A percentile compares a stretch with the other conserved stretches of the same genome.
phyloP scores from a whole-genome alignment of 768 basidiomycete species.

The Dioszegia aurantiaca region DNA sequence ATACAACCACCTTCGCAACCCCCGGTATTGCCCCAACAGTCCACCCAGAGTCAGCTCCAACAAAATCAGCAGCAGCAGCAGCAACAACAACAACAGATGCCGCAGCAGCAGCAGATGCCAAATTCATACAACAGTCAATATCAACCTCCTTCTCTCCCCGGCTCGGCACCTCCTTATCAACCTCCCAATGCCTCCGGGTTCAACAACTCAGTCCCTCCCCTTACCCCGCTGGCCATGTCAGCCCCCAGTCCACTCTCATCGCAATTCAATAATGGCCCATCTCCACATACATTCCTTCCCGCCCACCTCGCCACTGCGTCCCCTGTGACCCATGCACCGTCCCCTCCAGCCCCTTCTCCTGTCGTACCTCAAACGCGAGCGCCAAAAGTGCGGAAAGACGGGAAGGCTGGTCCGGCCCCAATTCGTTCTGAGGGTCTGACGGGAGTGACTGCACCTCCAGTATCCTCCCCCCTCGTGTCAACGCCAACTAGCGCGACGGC shows the following conservation, averaged over 20 bases:
- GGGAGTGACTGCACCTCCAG: background rate
- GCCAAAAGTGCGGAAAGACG: slow-evolving; percentile 3
- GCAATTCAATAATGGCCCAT: background rate
- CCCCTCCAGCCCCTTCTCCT: background rate
- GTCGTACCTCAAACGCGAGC: background rate
- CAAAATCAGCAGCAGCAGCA: slow-evolving; percentile 7
- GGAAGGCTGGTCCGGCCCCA: slow-evolving; percentile 3
- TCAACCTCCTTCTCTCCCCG: background rate
- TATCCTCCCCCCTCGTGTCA: background rate
- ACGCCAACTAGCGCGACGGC: slow-evolving; percentile 13
- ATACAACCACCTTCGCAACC: background rate
- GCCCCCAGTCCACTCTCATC: background rate
- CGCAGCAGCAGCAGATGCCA: slow-evolving; percentile 7
- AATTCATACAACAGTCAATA: background rate
- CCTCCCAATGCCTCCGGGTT: background rate
- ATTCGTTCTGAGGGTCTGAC: slow-evolving; percentile 2
- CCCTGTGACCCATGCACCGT: background rate
- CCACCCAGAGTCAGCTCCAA: slow-evolving; percentile 1
- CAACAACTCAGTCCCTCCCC: background rate
- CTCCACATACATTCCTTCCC: slow-evolving; percentile 4
- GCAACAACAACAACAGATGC: slow-evolving; percentile 4
- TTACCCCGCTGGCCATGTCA: background rate
- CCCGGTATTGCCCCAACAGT: background rate
- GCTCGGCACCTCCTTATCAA: background rate
- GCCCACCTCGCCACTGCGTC: background rate